A percentile compares a stretch with the other conserved stretches of the same genome.
Evolutionary conservation across 2,329 filamentous ascomycete species (phyloP).

Genomic region (Penicillium sp.): DNA sequence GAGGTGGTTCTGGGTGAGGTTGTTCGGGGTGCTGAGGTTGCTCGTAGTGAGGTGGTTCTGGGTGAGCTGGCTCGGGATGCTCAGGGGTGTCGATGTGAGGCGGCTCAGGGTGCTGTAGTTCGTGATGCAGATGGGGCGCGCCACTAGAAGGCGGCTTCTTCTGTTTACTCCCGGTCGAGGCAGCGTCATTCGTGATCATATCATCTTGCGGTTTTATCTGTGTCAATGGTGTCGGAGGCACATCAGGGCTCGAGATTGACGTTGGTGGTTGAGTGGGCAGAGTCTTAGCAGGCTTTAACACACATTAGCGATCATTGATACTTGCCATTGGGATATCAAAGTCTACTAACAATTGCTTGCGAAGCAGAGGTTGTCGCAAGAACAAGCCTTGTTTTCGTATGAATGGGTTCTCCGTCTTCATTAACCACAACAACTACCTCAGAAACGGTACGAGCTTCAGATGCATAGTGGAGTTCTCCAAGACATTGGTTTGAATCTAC

Average conservation of each 20-base stretch:
- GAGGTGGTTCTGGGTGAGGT: conserved; percentile 1
- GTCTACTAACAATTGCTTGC: conserved; percentile 19
- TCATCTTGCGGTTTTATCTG: conserved; percentile 1
- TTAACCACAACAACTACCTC: conserved; percentile 63
- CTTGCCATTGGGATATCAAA: neutral
- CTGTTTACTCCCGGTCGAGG: conserved; percentile 30
- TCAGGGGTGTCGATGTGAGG: neutral
- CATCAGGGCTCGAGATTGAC: neutral
- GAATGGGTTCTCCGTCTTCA: conserved; percentile 54
- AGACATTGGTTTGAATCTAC: conserved; percentile 4
- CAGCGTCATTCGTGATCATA: neutral
- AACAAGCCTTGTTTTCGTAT: conserved; percentile 35
- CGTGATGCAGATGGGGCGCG: conserved; percentile 3
- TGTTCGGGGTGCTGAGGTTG: conserved; percentile 1
- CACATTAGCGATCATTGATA: neutral
- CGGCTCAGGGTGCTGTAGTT: conserved; percentile 1
- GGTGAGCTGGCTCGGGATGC: neutral
- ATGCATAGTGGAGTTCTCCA: conserved; percentile 39
- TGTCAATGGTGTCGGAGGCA: neutral
- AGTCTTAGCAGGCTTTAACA: neutral
- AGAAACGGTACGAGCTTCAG: conserved; percentile 43
- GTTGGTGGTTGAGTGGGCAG: neutral
- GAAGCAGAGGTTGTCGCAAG: conserved; percentile 1
- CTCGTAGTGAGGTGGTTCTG: neutral
- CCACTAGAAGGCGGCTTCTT: neutral